A percentile compares a stretch with the other conserved stretches of the same genome.
Evolutionary conservation across 1,139 yeast genomes (phyloP).

Genomic region (Suhomyces anneliseae): DNA sequence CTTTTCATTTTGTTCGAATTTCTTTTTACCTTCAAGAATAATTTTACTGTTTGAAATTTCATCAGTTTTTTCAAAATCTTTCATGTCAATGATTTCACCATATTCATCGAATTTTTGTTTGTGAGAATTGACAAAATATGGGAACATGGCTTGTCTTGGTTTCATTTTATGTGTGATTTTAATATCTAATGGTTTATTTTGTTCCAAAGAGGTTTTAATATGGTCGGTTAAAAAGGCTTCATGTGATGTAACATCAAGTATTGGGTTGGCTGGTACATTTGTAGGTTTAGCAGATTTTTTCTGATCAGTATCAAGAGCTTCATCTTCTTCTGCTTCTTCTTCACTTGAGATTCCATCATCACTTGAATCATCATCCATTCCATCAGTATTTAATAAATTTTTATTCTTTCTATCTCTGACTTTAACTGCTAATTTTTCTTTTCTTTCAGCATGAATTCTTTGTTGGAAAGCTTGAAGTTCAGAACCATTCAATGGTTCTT

Average conservation of each 20-base stretch:
- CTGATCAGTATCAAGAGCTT: conserved; percentile 13
- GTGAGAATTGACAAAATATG: conserved; percentile 51
- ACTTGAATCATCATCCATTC: conserved; percentile 36
- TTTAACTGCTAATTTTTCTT: conserved; percentile 49
- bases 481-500: conserved; percentile 49
- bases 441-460: conserved; percentile 41
- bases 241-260: conserved; percentile 39
- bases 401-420: conserved; percentile 59
- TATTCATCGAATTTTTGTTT: conserved; percentile 77
- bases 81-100: conserved; percentile 67
- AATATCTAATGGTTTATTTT: conserved; percentile 55
- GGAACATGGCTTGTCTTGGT: conserved; percentile 78
- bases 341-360: conserved; percentile 24
- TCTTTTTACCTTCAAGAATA: conserved; percentile 29
- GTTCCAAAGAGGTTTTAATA: conserved; percentile 39
- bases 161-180: conserved; percentile 57
- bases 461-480: conserved; percentile 53
- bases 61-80: conserved; percentile 65
- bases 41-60: conserved; percentile 41
- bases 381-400: conserved; percentile 50
- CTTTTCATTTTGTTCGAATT: conserved; percentile 32
- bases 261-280: neutral
- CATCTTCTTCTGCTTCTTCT: conserved; percentile 8
- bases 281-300: neutral
- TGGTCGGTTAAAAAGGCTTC: conserved; percentile 45